Evolutionary conservation across 202 grass and related monocot species (phyloP).

Genomic region (Elaeis oleifera): DNA sequence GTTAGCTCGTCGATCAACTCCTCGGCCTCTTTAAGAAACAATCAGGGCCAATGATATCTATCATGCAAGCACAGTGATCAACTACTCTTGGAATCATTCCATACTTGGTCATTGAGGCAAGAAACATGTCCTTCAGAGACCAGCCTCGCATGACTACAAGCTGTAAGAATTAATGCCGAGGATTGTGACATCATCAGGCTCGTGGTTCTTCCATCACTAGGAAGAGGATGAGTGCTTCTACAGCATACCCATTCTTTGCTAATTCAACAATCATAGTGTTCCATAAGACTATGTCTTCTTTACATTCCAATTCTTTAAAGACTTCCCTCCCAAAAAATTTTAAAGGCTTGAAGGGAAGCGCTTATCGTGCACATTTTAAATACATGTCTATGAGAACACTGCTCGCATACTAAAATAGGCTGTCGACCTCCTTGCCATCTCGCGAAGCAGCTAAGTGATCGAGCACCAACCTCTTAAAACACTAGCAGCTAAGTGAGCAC

Average conservation of each 20-base stretch:
- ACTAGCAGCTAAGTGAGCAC: conserved; percentile 31
- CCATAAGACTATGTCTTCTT: conserved; percentile 41
- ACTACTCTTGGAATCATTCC: conserved; percentile 35
- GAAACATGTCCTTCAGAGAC: conserved; percentile 33
- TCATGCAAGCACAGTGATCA: conserved; percentile 54
- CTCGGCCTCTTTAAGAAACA: conserved; percentile 22
- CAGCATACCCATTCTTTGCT: conserved; percentile 58
- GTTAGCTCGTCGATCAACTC: conserved; percentile 32
- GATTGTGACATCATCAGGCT: conserved; percentile 55
- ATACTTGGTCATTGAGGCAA: conserved; percentile 34
- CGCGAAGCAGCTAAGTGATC: no score
- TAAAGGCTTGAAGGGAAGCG: conserved; percentile 45
- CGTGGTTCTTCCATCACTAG: conserved; percentile 38
- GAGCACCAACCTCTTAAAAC: no score
- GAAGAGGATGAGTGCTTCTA: conserved; percentile 43
- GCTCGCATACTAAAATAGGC: conserved; percentile 34
- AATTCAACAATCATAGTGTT: conserved; percentile 64
- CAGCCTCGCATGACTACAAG: conserved; percentile 52
- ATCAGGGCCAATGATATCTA: conserved; percentile 58
- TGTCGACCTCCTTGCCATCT: conserved; percentile 43
- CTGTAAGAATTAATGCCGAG: conserved; percentile 44
- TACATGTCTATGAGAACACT: conserved; percentile 59
- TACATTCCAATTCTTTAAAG: conserved; percentile 47
- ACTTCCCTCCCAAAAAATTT: conserved; percentile 16
- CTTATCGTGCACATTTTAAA: conserved; percentile 49